Evolutionary conservation across 805 yeast species (phyloP), one percentile per base, ranked within the genome.

Genomic region (Cyberlindnera galapagoensis): DNA sequence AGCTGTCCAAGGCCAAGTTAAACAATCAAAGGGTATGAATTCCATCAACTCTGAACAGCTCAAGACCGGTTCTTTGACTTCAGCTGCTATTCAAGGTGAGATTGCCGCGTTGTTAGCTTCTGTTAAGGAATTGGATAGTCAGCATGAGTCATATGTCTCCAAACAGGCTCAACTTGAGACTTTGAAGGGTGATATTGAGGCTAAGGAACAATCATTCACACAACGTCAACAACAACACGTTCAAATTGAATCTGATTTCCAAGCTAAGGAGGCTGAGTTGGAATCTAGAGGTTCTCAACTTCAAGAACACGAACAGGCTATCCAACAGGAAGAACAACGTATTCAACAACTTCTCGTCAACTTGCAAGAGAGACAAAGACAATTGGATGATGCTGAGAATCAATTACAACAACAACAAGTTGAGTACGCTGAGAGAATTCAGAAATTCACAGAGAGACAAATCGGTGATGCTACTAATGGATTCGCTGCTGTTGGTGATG

Each of bases 11-110:
- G 56, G 60, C 28, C 81, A 79, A 34, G 67, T 74, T 14, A 71
- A 70, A 40, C 80, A 78, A 46, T 74, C 82, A 20, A 65, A 67
- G 34, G 80, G 81, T 32, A 63, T 81, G 44, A 65, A 69, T 14
- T 69, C 79, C 26, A 84, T 85, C 24, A 74, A 74, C 45, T 65
- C 74, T 34, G 77, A 80, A 25, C 95, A 87, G 52, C 66, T 80
- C 30, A 78, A 74, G 24, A 74, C 81, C 5, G 61, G 71, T n/a
- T 68, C 81, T 42, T 57, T 71, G 14, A 71, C 71, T 28, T 63
- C 65, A 14, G 51, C 57, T 13, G 62, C 61, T 20, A 49, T 71
- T n/a, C 62, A 63, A 43, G 57, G 54, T 16, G 71, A 69, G 40
- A 60, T 67, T 21, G 51, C 42, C 5, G 54, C 56, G n/a, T 32